Evolutionary conservation across 768 basidiomycete genomes (phyloP).

Genomic region (Collybia nuda): DNA sequence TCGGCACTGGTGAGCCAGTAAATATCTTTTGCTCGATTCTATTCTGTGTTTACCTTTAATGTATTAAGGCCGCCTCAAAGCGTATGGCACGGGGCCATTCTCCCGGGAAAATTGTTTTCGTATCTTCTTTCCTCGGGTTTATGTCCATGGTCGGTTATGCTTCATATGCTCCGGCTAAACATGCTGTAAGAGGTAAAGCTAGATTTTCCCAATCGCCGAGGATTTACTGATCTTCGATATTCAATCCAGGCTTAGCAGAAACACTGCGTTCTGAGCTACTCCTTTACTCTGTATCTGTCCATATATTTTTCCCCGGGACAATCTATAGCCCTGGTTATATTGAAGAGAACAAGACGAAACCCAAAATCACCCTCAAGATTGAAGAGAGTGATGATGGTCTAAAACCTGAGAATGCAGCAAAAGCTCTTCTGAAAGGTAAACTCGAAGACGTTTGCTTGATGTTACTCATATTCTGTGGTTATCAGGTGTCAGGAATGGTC

Average conservation of each 20-base stretch:
- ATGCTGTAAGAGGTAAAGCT: slow-evolving; percentile 74
- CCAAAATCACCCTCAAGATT: slow-evolving; percentile 70
- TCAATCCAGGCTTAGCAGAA: slow-evolving; percentile 72
- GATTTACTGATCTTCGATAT: slow-evolving; percentile 1
- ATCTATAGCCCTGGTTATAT: slow-evolving; percentile 80
- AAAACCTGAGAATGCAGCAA: slow-evolving; percentile 64
- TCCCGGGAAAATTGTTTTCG: slow-evolving; percentile 73
- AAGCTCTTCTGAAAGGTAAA: slow-evolving; percentile 55
- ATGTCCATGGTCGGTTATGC: slow-evolving; percentile 80
- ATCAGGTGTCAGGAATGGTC: slow-evolving; percentile 67
- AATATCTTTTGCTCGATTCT: slow-evolving; percentile 35
- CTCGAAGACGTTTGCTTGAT: background rate
- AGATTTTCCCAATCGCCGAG: background rate
- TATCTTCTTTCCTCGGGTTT: slow-evolving; percentile 75
- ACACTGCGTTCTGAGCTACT: slow-evolving; percentile 79
- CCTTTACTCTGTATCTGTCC: slow-evolving; percentile 76
- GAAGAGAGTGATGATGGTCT: slow-evolving; percentile 71
- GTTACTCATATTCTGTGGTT: background rate
- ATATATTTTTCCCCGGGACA: slow-evolving; percentile 82
- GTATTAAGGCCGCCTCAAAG: slow-evolving; percentile 61
- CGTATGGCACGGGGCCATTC: slow-evolving; percentile 55
- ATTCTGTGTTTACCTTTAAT: slow-evolving; percentile 35
- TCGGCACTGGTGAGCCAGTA: slow-evolving; percentile 44
- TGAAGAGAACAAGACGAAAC: slow-evolving; percentile 77
- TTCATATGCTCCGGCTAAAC: slow-evolving; percentile 82